phyloP scores from a whole-genome alignment of 2,329 filamentous ascomycete species.

The Thielaviopsis populi region DNA sequence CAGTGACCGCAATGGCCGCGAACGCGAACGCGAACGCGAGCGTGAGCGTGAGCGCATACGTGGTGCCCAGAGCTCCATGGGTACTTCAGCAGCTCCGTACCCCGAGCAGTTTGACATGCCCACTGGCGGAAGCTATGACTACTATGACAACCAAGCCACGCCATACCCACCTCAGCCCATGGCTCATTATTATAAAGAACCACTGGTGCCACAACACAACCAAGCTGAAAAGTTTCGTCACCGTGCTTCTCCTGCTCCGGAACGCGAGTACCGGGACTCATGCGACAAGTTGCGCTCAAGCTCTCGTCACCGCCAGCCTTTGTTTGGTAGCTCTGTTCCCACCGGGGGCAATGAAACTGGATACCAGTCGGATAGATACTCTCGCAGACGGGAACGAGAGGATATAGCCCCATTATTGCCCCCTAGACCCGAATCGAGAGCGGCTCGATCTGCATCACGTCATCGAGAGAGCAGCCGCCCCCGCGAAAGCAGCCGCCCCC shows the following conservation, averaged over 20 bases:
- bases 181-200: constrained; percentile 1
- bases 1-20: neutral
- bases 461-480: constrained; percentile 1
- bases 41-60: constrained; percentile 21
- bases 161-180: constrained; percentile 1
- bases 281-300: neutral
- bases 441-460: constrained; percentile 1
- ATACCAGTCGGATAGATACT: constrained; percentile 36
- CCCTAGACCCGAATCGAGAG: constrained; percentile 17
- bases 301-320: neutral
- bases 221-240: neutral
- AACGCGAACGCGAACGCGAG: constrained; percentile 18
- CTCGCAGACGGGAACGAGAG: constrained; percentile 18
- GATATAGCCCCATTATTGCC: constrained; percentile 9
- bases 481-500: neutral
- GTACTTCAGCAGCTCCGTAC: constrained; percentile 5
- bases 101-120: constrained; percentile 12
- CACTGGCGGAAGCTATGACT: constrained; percentile 8
- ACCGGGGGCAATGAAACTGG: neutral
- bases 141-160: constrained; percentile 1
- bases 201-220: neutral
- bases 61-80: neutral
- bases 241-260: constrained; percentile 4
- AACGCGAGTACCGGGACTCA: constrained; percentile 4
- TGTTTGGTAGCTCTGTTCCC: neutral